These are phyloP conservation scores for Didymosphaeria variabile DNA, from an alignment of 2,329 filamentous ascomycete species.

Conservation along the genomic window DNA sequence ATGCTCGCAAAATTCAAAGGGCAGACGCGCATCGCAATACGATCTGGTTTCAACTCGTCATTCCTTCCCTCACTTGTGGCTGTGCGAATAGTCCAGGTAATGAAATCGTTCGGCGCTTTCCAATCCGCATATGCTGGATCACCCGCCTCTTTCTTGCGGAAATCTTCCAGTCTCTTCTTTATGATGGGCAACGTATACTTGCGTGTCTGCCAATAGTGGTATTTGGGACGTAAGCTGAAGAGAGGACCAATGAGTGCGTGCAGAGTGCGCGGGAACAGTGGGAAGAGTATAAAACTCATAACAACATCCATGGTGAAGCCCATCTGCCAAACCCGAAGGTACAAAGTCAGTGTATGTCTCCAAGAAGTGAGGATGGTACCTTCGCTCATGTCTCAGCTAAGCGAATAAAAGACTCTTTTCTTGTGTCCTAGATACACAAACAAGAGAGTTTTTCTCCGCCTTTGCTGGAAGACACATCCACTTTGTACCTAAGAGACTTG, in stretches of 20 bases:
- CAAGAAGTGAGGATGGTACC: too few relatives aligned
- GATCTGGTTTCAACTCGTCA: slow-evolving; percentile 58
- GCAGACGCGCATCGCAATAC: slow-evolving; percentile 62
- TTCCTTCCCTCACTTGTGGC: slow-evolving; percentile 56
- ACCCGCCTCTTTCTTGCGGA: slow-evolving; percentile 53
- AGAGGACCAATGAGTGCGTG: slow-evolving; percentile 61
- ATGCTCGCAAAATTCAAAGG: slow-evolving; percentile 68
- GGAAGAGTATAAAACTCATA: slow-evolving; percentile 48
- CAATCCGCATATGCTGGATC: slow-evolving; percentile 54
- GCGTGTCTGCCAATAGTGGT: slow-evolving; percentile 58
- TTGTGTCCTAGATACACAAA: too few relatives aligned
- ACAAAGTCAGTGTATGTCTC: too few relatives aligned
- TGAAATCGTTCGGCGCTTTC: slow-evolving; percentile 63
- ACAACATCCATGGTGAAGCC: slow-evolving; percentile 61
- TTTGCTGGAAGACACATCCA: too few relatives aligned
- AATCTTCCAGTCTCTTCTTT: slow-evolving; percentile 57
- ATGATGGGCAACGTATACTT: slow-evolving; percentile 60
- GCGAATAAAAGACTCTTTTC: too few relatives aligned
- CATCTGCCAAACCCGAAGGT: slow-evolving; percentile 26
- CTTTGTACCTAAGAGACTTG: too few relatives aligned
- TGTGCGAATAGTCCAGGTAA: slow-evolving; percentile 66
- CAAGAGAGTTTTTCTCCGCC: too few relatives aligned
- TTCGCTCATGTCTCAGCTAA: too few relatives aligned
- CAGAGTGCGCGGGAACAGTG: slow-evolving; percentile 58
- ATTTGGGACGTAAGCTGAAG: slow-evolving; percentile 56